A percentile compares a stretch with the other conserved stretches of the same genome.
Evolutionary conservation across 352 stramenopile species (phyloP).

Genomic region (Phytopythium mirpurense): DNA sequence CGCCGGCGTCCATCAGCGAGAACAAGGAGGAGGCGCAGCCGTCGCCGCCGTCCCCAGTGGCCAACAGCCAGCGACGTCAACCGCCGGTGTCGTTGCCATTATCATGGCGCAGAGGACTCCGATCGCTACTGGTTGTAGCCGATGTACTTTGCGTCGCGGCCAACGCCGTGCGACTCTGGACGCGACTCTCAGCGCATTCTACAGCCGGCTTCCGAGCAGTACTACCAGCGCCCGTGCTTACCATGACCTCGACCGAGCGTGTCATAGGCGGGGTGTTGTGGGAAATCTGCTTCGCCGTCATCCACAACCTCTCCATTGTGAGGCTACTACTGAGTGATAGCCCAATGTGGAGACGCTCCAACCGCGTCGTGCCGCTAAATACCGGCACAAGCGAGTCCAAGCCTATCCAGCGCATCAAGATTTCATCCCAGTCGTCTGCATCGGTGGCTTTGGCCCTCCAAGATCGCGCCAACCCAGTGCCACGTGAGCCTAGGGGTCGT

Average conservation of each 20-base stretch:
- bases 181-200: not conserved
- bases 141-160: not conserved
- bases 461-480: not conserved
- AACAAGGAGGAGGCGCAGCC: not conserved
- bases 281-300: not conserved
- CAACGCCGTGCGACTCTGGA: not conserved
- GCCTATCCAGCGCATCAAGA: not conserved
- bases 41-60: not conserved
- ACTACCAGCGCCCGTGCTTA: not conserved
- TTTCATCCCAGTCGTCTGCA: slow-evolving; percentile 1
- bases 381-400: not conserved
- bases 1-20: not conserved
- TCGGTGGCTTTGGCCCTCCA: not conserved
- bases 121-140: not conserved
- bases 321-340: not conserved
- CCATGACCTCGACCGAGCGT: not conserved
- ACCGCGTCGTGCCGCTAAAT: slow-evolving; percentile 1
- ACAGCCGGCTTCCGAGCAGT: not conserved
- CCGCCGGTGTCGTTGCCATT: not conserved
- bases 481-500: not conserved
- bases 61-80: not conserved
- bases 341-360: not conserved
- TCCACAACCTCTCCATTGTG: not conserved
- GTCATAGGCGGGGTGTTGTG: not conserved
- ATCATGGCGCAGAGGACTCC: not conserved